Evolutionary conservation across 2,329 filamentous ascomycete genomes (phyloP).

Genomic region (Chlorencoelia australis): DNA sequence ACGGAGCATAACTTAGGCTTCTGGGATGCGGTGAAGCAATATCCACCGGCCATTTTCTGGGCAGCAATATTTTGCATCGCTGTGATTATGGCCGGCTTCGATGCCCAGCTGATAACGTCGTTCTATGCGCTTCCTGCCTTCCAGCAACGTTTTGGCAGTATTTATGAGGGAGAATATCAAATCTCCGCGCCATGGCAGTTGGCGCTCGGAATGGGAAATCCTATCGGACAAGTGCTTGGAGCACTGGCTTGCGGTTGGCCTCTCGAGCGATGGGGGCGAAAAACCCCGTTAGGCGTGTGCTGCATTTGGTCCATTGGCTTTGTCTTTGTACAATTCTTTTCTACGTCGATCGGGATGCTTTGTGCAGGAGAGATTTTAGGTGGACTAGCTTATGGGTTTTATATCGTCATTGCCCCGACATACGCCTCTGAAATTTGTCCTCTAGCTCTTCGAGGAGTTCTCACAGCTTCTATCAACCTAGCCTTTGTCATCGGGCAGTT

Average conservation of each 20-base stretch:
- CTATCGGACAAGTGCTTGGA: conserved; percentile 19
- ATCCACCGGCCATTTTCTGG: conserved; percentile 19
- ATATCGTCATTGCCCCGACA: conserved; percentile 32
- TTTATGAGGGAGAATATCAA: conserved; percentile 14
- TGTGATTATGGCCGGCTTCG: conserved; percentile 21
- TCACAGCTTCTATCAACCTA: conserved; percentile 41
- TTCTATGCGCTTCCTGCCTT: conserved; percentile 21
- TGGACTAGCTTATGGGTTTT: conserved; percentile 39
- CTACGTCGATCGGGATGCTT: conserved; percentile 8
- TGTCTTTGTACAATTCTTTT: conserved; percentile 18
- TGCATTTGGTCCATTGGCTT: background rate
- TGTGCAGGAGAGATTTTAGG: conserved; percentile 24
- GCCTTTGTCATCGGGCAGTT: conserved; percentile 41
- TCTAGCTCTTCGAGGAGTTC: conserved; percentile 40
- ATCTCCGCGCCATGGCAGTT: conserved; percentile 22
- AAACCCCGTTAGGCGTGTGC: conserved; percentile 10
- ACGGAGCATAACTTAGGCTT: conserved; percentile 17
- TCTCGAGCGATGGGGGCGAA: conserved; percentile 17
- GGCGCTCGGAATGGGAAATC: conserved; percentile 19
- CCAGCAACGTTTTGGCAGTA: conserved; percentile 14
- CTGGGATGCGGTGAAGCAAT: conserved; percentile 13
- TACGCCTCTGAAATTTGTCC: conserved; percentile 40
- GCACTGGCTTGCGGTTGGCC: conserved; percentile 39
- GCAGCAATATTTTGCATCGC: conserved; percentile 19
- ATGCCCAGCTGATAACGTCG: conserved; percentile 16